Percentiles rank a stretch among this genome's conserved stretches.
phyloP scores from a whole-genome alignment of 2,329 filamentous ascomycete genomes.

The Biscogniauxia sp. region DNA sequence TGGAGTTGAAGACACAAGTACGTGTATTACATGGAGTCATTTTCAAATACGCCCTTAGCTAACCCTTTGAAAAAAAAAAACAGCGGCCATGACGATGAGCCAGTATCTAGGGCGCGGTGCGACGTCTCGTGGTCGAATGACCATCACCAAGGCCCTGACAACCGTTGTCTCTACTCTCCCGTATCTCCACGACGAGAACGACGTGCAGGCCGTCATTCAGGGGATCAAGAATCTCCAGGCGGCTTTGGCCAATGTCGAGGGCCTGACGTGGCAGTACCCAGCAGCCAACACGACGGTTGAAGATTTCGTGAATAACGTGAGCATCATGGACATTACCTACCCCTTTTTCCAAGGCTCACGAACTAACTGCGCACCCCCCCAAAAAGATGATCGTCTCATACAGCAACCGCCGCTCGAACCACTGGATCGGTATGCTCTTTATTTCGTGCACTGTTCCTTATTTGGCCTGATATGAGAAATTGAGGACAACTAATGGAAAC shows the following conservation, averaged over 20 bases:
- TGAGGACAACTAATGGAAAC: background rate
- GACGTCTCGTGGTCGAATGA: slow-evolving; percentile 59
- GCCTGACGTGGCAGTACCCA: slow-evolving; percentile 57
- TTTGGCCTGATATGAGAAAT: background rate
- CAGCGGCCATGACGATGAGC: slow-evolving; percentile 51
- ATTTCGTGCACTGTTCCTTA: background rate
- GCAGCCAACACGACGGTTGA: slow-evolving; percentile 49
- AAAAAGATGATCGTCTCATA: slow-evolving; percentile 37
- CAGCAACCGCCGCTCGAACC: slow-evolving; percentile 44
- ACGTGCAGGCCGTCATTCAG: slow-evolving; percentile 61
- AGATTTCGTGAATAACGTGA: slow-evolving; percentile 53
- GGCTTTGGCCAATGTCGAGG: slow-evolving; percentile 51
- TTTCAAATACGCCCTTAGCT: background rate
- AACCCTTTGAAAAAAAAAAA: slow-evolving; percentile 1
- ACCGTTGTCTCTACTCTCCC: slow-evolving; percentile 59
- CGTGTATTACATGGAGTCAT: slow-evolving; percentile 13
- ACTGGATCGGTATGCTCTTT: slow-evolving; percentile 46
- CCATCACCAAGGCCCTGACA: slow-evolving; percentile 55
- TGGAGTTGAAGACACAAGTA: slow-evolving; percentile 34
- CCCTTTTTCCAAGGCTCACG: background rate
- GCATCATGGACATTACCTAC: slow-evolving; percentile 12
- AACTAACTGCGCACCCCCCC: slow-evolving; percentile 2
- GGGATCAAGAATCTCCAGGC: slow-evolving; percentile 60
- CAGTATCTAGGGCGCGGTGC: slow-evolving; percentile 65
- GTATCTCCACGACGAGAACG: slow-evolving; percentile 57